Base-by-base conservation (phyloP, 805 yeast genomes). In the Myxozyma kluyveri region DNA sequence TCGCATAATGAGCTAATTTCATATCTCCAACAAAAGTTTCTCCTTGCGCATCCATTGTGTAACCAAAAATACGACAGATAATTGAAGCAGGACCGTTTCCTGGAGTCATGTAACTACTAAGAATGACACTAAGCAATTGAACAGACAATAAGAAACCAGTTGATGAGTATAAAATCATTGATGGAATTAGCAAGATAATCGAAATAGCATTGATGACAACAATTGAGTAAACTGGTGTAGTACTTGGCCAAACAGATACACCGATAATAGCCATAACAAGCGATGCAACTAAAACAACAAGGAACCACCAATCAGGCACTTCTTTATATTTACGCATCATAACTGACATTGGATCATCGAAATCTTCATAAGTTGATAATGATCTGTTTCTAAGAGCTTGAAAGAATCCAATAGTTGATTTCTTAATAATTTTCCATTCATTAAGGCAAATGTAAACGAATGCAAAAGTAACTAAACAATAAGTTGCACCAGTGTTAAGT, bases 391-490 rank as follows among this genome's bases (percentile, higher is more conserved):
- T 35, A n/a, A 77, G 50, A 68, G 71, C 59, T 68, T 73, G 32
- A 78, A 69, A 47, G 76, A 61, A 84, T 75, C 54, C 81, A 81
- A 41, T 66, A 69, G 47, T 83, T 78, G 63, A 84, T 84, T 70
- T 49, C 33, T 78, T 83, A 24, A 82, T 69, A 9, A 67, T 67
- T 19, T 82, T 86, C n/a, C 76, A 72, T 47, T 84, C 69, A 4
- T 83, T 78, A 3, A 86, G 80, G 27, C 80, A 72, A 49, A 83
- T 77, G 4, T 87, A 76, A 1, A 87, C 88, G 69, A 82, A 80
- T 46, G 75, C 77, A 67, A 70, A 74, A 60, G 84, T 85, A 62
- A 82, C 81, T 4, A 80, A 69, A 7, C 83, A 63, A 27, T 52
- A 54, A 59, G 69, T 70, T 1, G 82, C 76, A 1, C 83, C 83